These are phyloP conservation scores for Kodamaea fukazawae DNA, from an alignment of 805 yeast genomes.

Conservation along the genomic window DNA sequence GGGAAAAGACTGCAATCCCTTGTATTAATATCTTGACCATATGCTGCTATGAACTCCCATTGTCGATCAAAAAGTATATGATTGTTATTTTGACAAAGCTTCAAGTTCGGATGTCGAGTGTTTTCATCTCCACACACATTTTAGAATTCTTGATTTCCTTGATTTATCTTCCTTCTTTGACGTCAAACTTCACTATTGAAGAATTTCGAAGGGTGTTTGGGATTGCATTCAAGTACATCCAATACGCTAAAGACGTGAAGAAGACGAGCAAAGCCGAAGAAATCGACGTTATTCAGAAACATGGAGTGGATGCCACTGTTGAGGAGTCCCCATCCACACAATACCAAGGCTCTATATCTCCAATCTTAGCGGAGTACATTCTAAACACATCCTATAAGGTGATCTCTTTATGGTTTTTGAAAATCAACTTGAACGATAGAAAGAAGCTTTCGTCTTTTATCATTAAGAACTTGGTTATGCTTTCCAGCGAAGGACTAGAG, in stretches of 20 bases:
- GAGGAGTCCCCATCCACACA: slow-evolving; percentile 56
- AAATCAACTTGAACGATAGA: slow-evolving; percentile 58
- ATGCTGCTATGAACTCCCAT: slow-evolving; percentile 79
- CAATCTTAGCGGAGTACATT: slow-evolving; percentile 58
- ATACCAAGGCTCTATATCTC: slow-evolving; percentile 38
- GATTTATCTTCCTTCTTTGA: slow-evolving; percentile 61
- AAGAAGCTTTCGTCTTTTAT: slow-evolving; percentile 60
- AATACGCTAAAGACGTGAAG: slow-evolving; percentile 57
- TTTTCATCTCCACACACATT: slow-evolving; percentile 67
- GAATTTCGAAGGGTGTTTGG: slow-evolving; percentile 81
- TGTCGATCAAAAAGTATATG: slow-evolving; percentile 64
- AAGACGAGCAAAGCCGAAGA: slow-evolving; percentile 15
- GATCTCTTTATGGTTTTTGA: slow-evolving; percentile 68
- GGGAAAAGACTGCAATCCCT: slow-evolving; percentile 78
- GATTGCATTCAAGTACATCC: slow-evolving; percentile 76
- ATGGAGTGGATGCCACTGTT: slow-evolving; percentile 49
- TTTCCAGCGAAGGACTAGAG: slow-evolving; percentile 23
- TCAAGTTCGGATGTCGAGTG: slow-evolving; percentile 70
- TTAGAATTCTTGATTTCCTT: slow-evolving; percentile 71
- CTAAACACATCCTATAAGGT: slow-evolving; percentile 64
- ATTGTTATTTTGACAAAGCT: slow-evolving; percentile 68
- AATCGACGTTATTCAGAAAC: slow-evolving; percentile 22
- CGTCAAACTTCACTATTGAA: slow-evolving; percentile 69
- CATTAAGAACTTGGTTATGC: slow-evolving; percentile 48
- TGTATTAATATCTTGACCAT: slow-evolving; percentile 72